Conservation (phyloP, 805 yeast species). For the Schizosaccharomyces pombe region ASM294v3 CU329670.1:3057001-3057500, state of each 20-base stretch:
- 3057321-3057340: constrained; percentile 82
- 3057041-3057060: constrained; percentile 97
- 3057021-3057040: constrained; percentile 97
- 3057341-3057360: constrained; percentile 69
- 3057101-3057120: constrained; percentile 94
- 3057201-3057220: constrained; percentile 66
- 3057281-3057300: constrained; percentile 71
- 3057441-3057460: constrained; percentile 60
- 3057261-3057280: constrained; percentile 75
- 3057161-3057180: constrained; percentile 59
- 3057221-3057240: constrained; percentile 74
- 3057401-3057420: constrained; percentile 77
- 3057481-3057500: constrained; percentile 56
- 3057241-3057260: constrained; percentile 75
- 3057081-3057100: constrained; percentile 91
- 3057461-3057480: constrained; percentile 75
- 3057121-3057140: constrained; percentile 83
- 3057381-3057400: constrained; percentile 66
- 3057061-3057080: constrained; percentile 92
- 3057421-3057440: constrained; percentile 91
- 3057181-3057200: constrained; percentile 85
- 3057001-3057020: constrained; percentile 92
- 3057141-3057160: constrained; percentile 69
- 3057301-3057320: constrained; percentile 84
- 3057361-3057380: constrained; percentile 87